Conservation (phyloP, 2,329 filamentous ascomycete species). For the Akanthomyces uredinophilus region DNA sequence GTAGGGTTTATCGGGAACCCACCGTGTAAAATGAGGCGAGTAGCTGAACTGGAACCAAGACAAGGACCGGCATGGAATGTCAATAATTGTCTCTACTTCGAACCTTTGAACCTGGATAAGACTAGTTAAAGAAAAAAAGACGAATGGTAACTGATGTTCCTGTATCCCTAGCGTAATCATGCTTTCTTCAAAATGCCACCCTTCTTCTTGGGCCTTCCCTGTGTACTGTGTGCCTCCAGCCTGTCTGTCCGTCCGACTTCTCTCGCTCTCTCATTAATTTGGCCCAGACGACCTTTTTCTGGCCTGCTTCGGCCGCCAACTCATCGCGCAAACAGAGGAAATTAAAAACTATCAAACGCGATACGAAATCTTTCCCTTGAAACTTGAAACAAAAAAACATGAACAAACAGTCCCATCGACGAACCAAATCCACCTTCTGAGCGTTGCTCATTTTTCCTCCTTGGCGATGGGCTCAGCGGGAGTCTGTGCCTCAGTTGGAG, state of each 20-base stretch:
- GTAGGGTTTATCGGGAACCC: neutral
- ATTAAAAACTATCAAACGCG: neutral
- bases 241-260: too few relatives aligned
- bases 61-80: neutral
- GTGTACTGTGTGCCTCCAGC: neutral
- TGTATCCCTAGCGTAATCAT: slow-evolving; percentile 2
- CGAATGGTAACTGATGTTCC: slow-evolving; percentile 4
- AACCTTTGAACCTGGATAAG: neutral
- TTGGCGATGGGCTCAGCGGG: slow-evolving; percentile 39
- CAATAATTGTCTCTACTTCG: neutral
- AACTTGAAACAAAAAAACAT: neutral
- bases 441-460: slow-evolving; percentile 75
- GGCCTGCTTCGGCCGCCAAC: neutral
- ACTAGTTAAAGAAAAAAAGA: neutral
- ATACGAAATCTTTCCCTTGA: neutral
- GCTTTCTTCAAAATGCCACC: neutral
- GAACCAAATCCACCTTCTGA: slow-evolving; percentile 69
- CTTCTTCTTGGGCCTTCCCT: neutral
- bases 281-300: neutral
- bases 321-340: neutral
- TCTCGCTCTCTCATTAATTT: neutral
- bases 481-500: neutral
- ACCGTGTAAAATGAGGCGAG: neutral
- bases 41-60: neutral
- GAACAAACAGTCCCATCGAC: slow-evolving; percentile 1